Evolutionary conservation across 768 basidiomycete genomes (phyloP).

Genomic region (Mycena galopus): DNA sequence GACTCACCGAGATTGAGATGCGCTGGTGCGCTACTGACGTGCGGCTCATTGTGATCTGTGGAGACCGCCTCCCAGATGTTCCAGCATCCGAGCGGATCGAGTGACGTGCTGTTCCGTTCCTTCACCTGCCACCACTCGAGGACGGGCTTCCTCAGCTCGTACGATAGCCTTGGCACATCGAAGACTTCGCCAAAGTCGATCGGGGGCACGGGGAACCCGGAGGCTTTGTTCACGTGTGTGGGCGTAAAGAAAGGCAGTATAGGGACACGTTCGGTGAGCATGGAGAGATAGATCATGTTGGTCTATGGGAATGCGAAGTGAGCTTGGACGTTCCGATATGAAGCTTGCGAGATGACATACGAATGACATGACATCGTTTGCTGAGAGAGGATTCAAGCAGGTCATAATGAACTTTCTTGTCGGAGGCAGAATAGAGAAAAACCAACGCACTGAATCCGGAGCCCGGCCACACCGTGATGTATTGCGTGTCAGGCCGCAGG

Average conservation of each 20-base stretch:
- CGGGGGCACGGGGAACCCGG: constrained; percentile 22
- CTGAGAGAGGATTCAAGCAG: constrained; percentile 43
- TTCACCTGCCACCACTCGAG: constrained; percentile 57
- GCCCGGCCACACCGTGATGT: constrained; percentile 61
- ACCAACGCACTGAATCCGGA: constrained; percentile 56
- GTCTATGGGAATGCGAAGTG: constrained; percentile 34
- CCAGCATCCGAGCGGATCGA: constrained; percentile 51
- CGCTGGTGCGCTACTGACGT: constrained; percentile 1
- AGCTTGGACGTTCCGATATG: background rate
- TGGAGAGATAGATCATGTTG: constrained; percentile 52
- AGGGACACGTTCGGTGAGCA: constrained; percentile 49
- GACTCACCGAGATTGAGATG: constrained; percentile 29
- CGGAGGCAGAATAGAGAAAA: background rate
- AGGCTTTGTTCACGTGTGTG: constrained; percentile 42
- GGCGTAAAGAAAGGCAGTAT: constrained; percentile 51
- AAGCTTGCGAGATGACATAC: constrained; percentile 36
- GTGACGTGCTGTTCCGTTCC: constrained; percentile 36
- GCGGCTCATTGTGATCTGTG: constrained; percentile 18
- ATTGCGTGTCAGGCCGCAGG: constrained; percentile 56
- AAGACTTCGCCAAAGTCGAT: constrained; percentile 43
- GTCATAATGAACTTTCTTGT: too few species aligned
- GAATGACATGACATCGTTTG: constrained; percentile 62
- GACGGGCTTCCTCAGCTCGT: constrained; percentile 43
- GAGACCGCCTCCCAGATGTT: constrained; percentile 45
- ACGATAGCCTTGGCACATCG: constrained; percentile 47